Evolutionary conservation across 2,329 filamentous ascomycete species (phyloP), one percentile per base, ranked within the genome.

Genomic region (Chrysoporthe cubensis): DNA sequence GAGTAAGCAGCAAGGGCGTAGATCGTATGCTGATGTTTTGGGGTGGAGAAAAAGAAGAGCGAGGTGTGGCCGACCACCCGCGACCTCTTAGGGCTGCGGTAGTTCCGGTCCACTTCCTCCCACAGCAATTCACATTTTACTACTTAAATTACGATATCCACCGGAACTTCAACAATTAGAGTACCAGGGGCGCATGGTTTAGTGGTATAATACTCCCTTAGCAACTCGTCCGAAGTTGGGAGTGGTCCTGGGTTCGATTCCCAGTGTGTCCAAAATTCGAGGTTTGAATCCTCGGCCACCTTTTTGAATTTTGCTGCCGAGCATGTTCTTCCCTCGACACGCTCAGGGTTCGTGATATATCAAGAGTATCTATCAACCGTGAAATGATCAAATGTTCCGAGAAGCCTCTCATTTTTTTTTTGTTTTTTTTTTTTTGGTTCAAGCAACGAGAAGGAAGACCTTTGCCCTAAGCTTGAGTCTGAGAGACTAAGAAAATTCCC

Each of bases 151-250:
- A 40, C 34, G 11, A 14, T 16, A 7, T 7, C 3, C n/a, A n/a
- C 42, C 8, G 11, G 6, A n/a, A n/a, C 26, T 13, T 60, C 57
- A 60, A 60, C 57, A 60, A 44, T 54, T 7, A 26, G 21, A 54
- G 16, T 13, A 44, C 37, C n/a, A 21, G 40, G 37, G 57, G 57
- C 57, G 57, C 57, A 60, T 60, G 57, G 57, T 60, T 60, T 60
- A 60, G 57, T 60, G 57, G 57, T 60, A 60, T 60, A 60, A 60
- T 43, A 60, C 57, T 60, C 57, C 57, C 57, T 60, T 60, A 60
- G 57, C 57, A 60, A 21, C 57, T 54, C 11, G 50, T 34, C 32
- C 26, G 26, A 26, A 43, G 40, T 42, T 60, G 57, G 57, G 57
- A 60, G 57, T 26, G 57, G 57, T 60, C 57, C 42, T 43, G 57